Conservation (phyloP, 345 rosid species). For the Acer negundo region DNA sequence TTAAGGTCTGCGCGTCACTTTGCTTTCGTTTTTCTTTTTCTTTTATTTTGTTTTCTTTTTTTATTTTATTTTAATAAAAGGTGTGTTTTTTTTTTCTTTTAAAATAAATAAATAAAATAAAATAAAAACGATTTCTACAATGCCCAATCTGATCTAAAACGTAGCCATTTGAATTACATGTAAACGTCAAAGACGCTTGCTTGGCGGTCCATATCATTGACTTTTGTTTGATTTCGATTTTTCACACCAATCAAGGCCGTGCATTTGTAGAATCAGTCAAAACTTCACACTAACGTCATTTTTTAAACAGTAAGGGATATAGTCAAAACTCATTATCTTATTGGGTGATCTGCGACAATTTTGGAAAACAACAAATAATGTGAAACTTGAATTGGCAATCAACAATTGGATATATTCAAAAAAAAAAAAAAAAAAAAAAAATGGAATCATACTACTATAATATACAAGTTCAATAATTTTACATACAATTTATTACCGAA, state of each 20-base stretch:
- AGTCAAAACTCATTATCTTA: neutral
- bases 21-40: no score
- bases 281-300: neutral
- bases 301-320: neutral
- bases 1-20: no score
- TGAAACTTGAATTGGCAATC: neutral
- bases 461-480: no score
- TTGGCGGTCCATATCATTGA: slow-evolving; percentile 31
- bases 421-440: no score
- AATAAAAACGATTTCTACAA: neutral
- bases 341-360: neutral
- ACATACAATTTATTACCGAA: no score
- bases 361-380: neutral
- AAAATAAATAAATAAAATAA: no score
- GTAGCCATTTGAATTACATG: neutral
- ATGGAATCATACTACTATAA: no score
- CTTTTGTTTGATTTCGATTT: slow-evolving; percentile 8
- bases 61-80: no score
- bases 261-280: slow-evolving; percentile 24
- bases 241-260: slow-evolving; percentile 21
- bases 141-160: neutral
- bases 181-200: neutral
- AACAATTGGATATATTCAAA: no score
- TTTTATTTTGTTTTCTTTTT: no score
- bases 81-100: no score